These are phyloP conservation scores for Salvia rosmarinus DNA, from an alignment of 257 asterid species.

Conservation along the genomic window DNA sequence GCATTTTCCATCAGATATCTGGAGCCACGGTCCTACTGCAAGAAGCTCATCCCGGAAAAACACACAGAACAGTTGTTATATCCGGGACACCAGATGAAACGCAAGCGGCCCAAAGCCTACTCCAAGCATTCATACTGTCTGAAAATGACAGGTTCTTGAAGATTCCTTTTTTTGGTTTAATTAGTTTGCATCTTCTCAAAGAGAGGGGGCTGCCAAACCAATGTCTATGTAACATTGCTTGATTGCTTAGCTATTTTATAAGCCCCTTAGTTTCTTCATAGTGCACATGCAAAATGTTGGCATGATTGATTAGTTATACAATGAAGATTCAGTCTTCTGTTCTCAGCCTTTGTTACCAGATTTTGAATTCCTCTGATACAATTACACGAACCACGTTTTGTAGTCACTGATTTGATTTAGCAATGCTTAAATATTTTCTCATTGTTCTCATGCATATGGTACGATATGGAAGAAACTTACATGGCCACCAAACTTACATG, in stretches of 20 bases:
- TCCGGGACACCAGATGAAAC: conserved; percentile 77
- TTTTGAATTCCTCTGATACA: not conserved
- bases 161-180: not conserved
- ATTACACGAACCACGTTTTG: not conserved
- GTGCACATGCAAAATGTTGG: not conserved
- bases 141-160: conserved; percentile 14
- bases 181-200: conserved; percentile 16
- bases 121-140: conserved; percentile 68
- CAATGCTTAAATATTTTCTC: not conserved
- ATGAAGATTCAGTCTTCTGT: too few relatives aligned
- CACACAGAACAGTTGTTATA: conserved; percentile 53
- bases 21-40: conserved; percentile 67
- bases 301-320: conserved; percentile 9
- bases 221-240: not conserved
- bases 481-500: not conserved
- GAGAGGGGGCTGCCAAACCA: conserved; percentile 9
- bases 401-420: not conserved
- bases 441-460: not conserved
- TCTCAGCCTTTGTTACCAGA: too few relatives aligned
- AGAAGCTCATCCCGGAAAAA: conserved; percentile 59
- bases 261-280: not conserved
- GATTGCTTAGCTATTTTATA: not conserved
- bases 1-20: conserved; percentile 58
- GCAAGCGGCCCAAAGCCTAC: conserved; percentile 82
- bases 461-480: not conserved